Base-by-base conservation (phyloP, 2,329 filamentous ascomycete genomes). In the Claviceps sp. region DNA sequence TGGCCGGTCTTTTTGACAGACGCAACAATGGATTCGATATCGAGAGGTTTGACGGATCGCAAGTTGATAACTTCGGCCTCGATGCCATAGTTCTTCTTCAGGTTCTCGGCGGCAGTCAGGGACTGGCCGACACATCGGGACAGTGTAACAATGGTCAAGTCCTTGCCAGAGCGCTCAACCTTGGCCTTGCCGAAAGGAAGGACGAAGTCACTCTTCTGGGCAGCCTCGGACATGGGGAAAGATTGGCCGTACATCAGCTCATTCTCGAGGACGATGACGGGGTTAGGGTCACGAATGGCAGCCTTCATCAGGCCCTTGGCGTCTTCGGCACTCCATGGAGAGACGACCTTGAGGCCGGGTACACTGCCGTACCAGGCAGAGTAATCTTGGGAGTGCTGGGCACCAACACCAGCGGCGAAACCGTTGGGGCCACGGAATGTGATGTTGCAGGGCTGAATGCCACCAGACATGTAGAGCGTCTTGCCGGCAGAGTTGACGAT, bases 381-480 rank as follows among this genome's bases (percentile, higher is more conserved):
- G 78, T 94, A 98, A 70, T 98, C 93, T 76, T 98, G 93, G 50
- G 93, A 97, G 79, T 98, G 93, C 78, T 98, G 93, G 55, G 93
- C 93, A 58, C 76, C 93, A 63, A 98, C 93, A 79, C 93, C 93
- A 55, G 91, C 68, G 56, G 93, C 93, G 71, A 98, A 98, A 64
- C 93, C 93, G 75, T 98, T 98, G 72, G 93, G 93, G 51, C 93
- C 93, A 68, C 93, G 90, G 85, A 98, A 98, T 62, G 93, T 97
- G 73, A 98, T 91, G 78, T 97, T 97, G 77, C 93, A 98, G 63
- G 93, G 93, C 75, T 98, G 93, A 71, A 96, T 97, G 71, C 93
- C 93, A 64, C 93, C 93, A 58, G 93, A 97, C 93, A 98, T 98
- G 79, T 98, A 98, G 67, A 98, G 91, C 53, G 93, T 98, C 80